A percentile compares a stretch with the other conserved stretches of the same genome.
phyloP scores from a whole-genome alignment of 768 basidiomycete genomes.

The Rhizopogon sp. region DNA sequence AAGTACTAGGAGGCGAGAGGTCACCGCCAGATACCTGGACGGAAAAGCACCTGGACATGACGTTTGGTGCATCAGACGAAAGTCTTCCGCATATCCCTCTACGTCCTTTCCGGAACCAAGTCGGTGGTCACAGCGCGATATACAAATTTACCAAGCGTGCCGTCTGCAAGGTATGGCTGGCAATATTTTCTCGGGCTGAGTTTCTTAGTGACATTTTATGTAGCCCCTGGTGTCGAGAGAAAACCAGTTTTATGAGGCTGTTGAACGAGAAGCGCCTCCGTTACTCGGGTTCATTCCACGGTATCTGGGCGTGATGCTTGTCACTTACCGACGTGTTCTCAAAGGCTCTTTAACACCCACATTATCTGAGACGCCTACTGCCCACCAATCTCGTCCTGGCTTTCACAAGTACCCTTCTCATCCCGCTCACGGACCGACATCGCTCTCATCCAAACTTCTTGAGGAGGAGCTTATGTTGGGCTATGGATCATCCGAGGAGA shows the following conservation, averaged over 20 bases:
- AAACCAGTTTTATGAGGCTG: slow-evolving; percentile 96
- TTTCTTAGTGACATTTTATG: slow-evolving; percentile 9
- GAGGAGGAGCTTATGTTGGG: slow-evolving; percentile 36
- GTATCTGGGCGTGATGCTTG: slow-evolving; percentile 97
- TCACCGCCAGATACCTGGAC: slow-evolving; percentile 16
- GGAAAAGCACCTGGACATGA: slow-evolving; percentile 32
- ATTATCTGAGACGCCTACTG: slow-evolving; percentile 6
- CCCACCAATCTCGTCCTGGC: slow-evolving; percentile 21
- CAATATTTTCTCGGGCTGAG: slow-evolving; percentile 1
- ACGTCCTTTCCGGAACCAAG: slow-evolving; percentile 94
- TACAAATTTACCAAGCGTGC: slow-evolving; percentile 98
- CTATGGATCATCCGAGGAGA: slow-evolving; percentile 59
- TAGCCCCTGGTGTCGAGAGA: slow-evolving; percentile 96
- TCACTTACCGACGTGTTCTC: slow-evolving; percentile 84
- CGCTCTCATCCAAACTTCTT: slow-evolving; percentile 4
- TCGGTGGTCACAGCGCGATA: slow-evolving; percentile 95
- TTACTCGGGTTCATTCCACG: slow-evolving; percentile 94
- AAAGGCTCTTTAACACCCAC: slow-evolving; percentile 30
- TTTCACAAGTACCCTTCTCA: slow-evolving; percentile 21
- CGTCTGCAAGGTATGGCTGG: slow-evolving; percentile 86
- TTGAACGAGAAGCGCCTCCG: slow-evolving; percentile 90
- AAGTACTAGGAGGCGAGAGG: slow-evolving; percentile 15
- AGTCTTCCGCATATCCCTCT: slow-evolving; percentile 85
- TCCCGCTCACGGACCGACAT: neutral
- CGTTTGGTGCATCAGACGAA: slow-evolving; percentile 47